A percentile compares a stretch with the other conserved stretches of the same genome.
phyloP scores from a whole-genome alignment of 2,329 filamentous ascomycete species.

The Zymoseptoria passerinii region DNA sequence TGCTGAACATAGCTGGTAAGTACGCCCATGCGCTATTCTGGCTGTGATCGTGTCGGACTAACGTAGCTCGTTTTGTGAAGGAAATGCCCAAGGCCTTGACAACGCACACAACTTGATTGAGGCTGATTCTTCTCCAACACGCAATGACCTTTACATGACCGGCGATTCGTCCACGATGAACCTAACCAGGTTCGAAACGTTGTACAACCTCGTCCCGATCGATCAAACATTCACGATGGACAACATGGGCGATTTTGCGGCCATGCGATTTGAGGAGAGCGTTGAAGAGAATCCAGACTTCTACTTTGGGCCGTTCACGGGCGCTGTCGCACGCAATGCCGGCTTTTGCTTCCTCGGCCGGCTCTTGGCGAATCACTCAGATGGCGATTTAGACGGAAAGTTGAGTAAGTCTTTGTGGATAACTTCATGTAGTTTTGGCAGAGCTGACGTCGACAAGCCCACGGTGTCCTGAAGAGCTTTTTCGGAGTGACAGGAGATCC shows the following conservation, averaged over 20 bases:
- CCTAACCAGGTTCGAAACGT: conserved; percentile 43
- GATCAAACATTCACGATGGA: conserved; percentile 24
- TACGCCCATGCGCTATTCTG: neutral
- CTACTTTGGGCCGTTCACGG: conserved; percentile 26
- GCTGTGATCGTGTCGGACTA: neutral
- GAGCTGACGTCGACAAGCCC: neutral
- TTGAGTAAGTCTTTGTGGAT: conserved; percentile 21
- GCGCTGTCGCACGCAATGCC: conserved; percentile 20
- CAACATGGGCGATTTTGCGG: conserved; percentile 23
- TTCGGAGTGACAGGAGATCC: conserved; percentile 9
- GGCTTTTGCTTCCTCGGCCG: conserved; percentile 20
- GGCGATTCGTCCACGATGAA: conserved; percentile 45
- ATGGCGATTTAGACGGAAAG: conserved; percentile 22
- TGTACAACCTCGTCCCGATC: conserved; percentile 30
- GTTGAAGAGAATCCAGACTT: conserved; percentile 25
- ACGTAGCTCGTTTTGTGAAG: conserved; percentile 8
- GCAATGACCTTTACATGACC: conserved; percentile 44
- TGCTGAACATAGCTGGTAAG: conserved; percentile 18
- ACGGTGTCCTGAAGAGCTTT: conserved; percentile 16
- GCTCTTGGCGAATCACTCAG: conserved; percentile 26
- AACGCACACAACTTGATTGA: conserved; percentile 51
- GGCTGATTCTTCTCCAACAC: conserved; percentile 45
- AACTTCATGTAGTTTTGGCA: neutral
- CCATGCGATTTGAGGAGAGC: conserved; percentile 19
- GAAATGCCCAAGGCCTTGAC: conserved; percentile 30